phyloP scores from a whole-genome alignment of 257 asterid species.

The Ballota nigra region DNA sequence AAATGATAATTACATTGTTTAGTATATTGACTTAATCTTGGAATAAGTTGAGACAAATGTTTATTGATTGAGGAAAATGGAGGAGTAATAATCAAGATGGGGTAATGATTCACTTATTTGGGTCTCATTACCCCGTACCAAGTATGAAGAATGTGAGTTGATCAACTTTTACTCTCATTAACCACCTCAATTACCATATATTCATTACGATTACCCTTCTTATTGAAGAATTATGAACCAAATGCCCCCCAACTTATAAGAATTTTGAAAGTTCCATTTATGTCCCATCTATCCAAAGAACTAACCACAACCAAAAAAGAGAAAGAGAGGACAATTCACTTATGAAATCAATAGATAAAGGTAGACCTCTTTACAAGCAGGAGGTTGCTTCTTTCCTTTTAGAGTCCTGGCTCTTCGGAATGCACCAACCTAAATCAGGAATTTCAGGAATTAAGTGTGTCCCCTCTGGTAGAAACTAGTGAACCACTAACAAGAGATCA shows the following conservation, averaged over 20 bases:
- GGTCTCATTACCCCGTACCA: too few relatives aligned
- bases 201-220: too few relatives aligned
- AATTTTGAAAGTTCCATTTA: neutral
- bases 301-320: neutral
- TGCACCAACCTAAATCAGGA: conserved; percentile 63
- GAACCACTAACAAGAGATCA: conserved; percentile 9
- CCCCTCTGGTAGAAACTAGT: conserved; percentile 3
- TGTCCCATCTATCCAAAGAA: neutral
- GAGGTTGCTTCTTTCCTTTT: conserved; percentile 66
- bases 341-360: neutral
- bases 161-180: too few relatives aligned
- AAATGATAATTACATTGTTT: too few relatives aligned
- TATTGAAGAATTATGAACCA: too few relatives aligned
- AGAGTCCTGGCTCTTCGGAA: conserved; percentile 59
- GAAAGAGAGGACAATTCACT: neutral
- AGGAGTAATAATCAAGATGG: too few relatives aligned
- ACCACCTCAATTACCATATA: too few relatives aligned
- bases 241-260: neutral
- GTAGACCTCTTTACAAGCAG: conserved; percentile 72
- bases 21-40: too few relatives aligned
- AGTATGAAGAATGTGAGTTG: too few relatives aligned
- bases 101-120: too few relatives aligned
- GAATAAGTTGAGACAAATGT: too few relatives aligned
- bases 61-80: too few relatives aligned
- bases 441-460: conserved; percentile 4